Conservation (phyloP, 768 basidiomycete species). For the Mycena vitilis region DNA sequence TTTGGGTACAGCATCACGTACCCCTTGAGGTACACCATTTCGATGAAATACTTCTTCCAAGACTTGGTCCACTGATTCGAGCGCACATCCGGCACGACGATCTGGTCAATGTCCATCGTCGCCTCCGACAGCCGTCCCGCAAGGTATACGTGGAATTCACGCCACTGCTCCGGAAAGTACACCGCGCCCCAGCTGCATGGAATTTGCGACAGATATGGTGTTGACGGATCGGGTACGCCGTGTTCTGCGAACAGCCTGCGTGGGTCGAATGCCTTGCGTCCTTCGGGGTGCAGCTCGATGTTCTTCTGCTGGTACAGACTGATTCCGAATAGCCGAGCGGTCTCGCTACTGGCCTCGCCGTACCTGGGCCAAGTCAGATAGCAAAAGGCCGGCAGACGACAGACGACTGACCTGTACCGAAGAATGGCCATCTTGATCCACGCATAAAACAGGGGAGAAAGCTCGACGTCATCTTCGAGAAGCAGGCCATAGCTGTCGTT, state of each 20-base stretch:
- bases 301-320: conserved; percentile 91
- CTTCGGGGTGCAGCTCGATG: conserved; percentile 75
- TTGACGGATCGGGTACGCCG: conserved; percentile 55
- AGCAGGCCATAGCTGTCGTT: conserved; percentile 83
- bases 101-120: conserved; percentile 50
- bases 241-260: conserved; percentile 62
- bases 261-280: conserved; percentile 77
- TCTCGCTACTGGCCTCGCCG: conserved; percentile 53
- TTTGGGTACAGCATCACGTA: conserved; percentile 94
- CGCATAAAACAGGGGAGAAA: conserved; percentile 87
- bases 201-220: conserved; percentile 87
- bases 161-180: conserved; percentile 92
- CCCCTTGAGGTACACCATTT: conserved; percentile 82
- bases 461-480: conserved; percentile 88
- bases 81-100: conserved; percentile 78
- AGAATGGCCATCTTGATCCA: conserved; percentile 87
- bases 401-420: conserved; percentile 68
- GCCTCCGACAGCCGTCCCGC: conserved; percentile 72
- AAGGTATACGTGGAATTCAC: conserved; percentile 86
- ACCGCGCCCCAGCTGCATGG: conserved; percentile 94
- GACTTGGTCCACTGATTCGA: conserved; percentile 85
- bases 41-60: conserved; percentile 94
- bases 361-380: conserved; percentile 56
- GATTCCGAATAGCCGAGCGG: conserved; percentile 75
- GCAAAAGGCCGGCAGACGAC: background rate